Evolutionary conservation across 2,329 filamentous ascomycete genomes (phyloP).

Genomic region (Diaporthe citri): DNA sequence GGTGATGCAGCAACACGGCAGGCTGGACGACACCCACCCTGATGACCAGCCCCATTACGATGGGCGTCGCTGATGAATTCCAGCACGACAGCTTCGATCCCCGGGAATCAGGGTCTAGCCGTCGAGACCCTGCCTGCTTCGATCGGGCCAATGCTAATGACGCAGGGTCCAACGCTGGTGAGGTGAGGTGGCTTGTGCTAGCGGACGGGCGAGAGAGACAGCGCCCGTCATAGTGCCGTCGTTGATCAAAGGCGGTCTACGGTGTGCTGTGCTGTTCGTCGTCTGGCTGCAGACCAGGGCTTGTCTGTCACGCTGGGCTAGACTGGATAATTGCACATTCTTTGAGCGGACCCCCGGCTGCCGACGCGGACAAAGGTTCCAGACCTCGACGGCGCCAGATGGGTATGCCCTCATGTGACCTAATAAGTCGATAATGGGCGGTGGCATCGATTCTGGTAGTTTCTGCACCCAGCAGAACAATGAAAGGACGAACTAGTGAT

Average conservation of each 20-base stretch:
- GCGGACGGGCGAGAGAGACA: background rate
- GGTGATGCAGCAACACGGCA: background rate
- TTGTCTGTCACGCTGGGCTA: background rate
- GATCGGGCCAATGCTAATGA: conserved; percentile 21
- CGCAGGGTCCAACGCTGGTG: background rate
- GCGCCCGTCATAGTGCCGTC: background rate
- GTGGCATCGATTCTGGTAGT: background rate
- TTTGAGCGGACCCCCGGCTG: background rate
- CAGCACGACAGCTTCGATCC: background rate
- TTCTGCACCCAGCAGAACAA: background rate
- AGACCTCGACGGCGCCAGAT: conserved; percentile 4
- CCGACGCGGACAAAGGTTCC: background rate
- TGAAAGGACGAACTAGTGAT: background rate
- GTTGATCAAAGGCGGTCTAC: conserved; percentile 15
- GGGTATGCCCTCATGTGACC: background rate
- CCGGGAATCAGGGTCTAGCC: background rate
- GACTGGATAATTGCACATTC: background rate
- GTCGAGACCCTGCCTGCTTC: conserved; percentile 9
- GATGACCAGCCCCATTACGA: background rate
- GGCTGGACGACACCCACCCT: background rate
- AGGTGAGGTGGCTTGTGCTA: background rate
- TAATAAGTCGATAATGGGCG: background rate
- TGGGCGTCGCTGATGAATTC: background rate
- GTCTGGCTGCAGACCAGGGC: background rate
- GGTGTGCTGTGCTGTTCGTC: background rate